Evolutionary conservation across 2,329 filamentous ascomycete species (phyloP).

Genomic region (Coniochaeta hoffmannii): DNA sequence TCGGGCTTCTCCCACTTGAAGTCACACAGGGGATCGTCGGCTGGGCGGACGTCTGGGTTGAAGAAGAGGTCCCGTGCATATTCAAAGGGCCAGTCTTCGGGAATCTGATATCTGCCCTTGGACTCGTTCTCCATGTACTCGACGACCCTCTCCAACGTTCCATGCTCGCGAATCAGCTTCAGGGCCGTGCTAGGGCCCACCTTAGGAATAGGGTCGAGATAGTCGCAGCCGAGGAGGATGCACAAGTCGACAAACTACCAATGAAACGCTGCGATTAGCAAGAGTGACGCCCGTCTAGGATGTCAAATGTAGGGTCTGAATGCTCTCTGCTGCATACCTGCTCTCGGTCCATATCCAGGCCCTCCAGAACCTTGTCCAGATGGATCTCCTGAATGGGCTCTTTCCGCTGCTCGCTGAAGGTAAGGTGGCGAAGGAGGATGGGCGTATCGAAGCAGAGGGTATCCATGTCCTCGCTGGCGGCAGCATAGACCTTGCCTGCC

Average conservation of each 20-base stretch:
- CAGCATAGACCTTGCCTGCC: conserved; percentile 92
- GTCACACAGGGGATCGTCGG: conserved; percentile 81
- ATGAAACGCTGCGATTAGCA: background rate
- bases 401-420: conserved; percentile 94
- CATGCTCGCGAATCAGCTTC: conserved; percentile 89
- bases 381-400: conserved; percentile 96
- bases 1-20: conserved; percentile 98
- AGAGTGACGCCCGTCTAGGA: background rate
- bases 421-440: conserved; percentile 84
- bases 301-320: conserved; percentile 7
- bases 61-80: conserved; percentile 91
- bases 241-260: conserved; percentile 90
- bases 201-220: conserved; percentile 93
- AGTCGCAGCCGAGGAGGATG: conserved; percentile 95
- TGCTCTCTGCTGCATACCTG: conserved; percentile 51
- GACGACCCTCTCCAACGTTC: conserved; percentile 78
- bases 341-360: conserved; percentile 77
- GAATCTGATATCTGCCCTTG: conserved; percentile 74
- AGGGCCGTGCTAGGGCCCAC: conserved; percentile 86
- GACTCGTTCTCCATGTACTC: conserved; percentile 69
- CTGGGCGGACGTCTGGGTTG: conserved; percentile 76
- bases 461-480: conserved; percentile 98
- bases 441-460: conserved; percentile 93
- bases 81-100: conserved; percentile 93
- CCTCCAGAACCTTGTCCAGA: conserved; percentile 77